phyloP scores from a whole-genome alignment of 139 green algal genomes.

The Closterium sp. region DNA sequence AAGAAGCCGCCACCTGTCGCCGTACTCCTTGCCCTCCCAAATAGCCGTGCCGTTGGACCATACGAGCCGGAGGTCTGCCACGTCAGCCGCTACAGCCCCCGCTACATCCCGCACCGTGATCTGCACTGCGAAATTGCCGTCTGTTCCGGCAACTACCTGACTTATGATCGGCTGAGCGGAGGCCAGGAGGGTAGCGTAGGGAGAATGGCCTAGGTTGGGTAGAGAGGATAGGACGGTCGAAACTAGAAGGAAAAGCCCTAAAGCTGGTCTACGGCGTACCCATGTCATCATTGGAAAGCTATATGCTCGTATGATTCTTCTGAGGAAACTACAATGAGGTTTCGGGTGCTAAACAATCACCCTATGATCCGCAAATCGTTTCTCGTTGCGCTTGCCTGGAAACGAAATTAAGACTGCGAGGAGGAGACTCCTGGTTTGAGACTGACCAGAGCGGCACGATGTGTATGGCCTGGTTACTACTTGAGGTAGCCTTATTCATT shows the following conservation, averaged over 20 bases:
- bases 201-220: background rate
- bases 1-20: background rate
- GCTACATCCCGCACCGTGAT: background rate
- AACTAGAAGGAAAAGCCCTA: background rate
- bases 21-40: background rate
- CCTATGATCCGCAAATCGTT: background rate
- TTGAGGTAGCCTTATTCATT: background rate
- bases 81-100: background rate
- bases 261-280: background rate
- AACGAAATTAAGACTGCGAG: background rate
- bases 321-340: background rate
- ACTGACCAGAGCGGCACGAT: background rate
- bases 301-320: background rate
- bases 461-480: background rate
- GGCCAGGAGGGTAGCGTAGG: background rate
- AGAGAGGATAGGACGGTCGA: background rate
- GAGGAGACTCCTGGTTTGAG: background rate
- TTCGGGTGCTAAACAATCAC: background rate
- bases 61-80: background rate
- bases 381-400: background rate
- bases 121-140: background rate
- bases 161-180: background rate
- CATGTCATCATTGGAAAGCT: background rate
- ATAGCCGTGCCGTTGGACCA: background rate
- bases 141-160: background rate